These are phyloP conservation scores for Echeveria elegans DNA, from an alignment of 164 flowering plant species.

Conservation along the genomic window DNA sequence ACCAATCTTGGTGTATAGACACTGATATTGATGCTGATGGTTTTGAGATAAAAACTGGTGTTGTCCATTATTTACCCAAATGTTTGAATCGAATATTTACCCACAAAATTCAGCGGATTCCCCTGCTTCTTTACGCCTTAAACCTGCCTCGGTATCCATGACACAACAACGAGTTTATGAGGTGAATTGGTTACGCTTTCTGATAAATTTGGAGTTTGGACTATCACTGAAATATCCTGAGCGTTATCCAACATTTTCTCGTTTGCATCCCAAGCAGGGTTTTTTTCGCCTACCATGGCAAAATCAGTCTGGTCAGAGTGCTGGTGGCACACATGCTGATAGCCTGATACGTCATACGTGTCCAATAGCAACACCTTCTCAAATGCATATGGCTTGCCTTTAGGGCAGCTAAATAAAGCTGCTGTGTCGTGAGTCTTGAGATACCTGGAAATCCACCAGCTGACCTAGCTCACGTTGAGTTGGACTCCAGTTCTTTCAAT, in stretches of 20 bases:
- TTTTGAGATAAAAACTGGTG: no score
- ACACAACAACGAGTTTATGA: slow-evolving; percentile 95
- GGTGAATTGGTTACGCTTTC: slow-evolving; percentile 27
- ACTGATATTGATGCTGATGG: no score
- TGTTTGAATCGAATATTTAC: slow-evolving; percentile 60
- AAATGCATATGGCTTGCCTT: slow-evolving; percentile 34
- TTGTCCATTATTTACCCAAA: no score
- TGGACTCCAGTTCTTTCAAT: slow-evolving; percentile 41
- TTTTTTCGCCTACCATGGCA: slow-evolving; percentile 92
- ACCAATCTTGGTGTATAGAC: no score
- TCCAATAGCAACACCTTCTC: slow-evolving; percentile 39
- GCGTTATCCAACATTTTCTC: neutral
- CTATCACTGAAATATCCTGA: neutral
- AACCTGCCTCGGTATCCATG: slow-evolving; percentile 73
- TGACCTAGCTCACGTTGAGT: slow-evolving; percentile 55
- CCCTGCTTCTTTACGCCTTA: slow-evolving; percentile 91
- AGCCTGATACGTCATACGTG: slow-evolving; percentile 34
- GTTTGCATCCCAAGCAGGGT: slow-evolving; percentile 37
- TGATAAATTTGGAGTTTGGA: neutral
- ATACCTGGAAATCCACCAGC: slow-evolving; percentile 41
- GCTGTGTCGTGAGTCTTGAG: slow-evolving; percentile 37
- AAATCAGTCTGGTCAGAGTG: slow-evolving; percentile 64
- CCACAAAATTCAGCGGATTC: slow-evolving; percentile 60
- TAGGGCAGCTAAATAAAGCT: slow-evolving; percentile 42
- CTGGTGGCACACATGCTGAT: no score